A percentile compares a stretch with the other conserved stretches of the same genome.
phyloP scores from a whole-genome alignment of 2,329 filamentous ascomycete species.

The Cladosporium sp. region DNA sequence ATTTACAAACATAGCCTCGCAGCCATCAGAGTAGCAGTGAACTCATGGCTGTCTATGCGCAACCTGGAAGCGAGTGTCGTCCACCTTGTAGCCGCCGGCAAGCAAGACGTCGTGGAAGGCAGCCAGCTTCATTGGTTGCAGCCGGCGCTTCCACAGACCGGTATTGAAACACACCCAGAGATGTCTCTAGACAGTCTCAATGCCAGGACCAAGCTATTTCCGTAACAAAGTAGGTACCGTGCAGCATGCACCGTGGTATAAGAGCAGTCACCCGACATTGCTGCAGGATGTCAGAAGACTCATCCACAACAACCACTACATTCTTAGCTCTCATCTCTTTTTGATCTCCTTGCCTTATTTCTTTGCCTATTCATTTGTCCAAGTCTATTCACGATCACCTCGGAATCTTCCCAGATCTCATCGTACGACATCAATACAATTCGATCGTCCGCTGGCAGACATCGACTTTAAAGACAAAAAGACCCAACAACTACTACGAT shows the following conservation, averaged over 20 bases:
- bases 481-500: background rate
- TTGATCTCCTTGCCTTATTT: background rate
- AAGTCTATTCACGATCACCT: background rate
- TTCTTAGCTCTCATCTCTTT: slow-evolving; percentile 7
- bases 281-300: background rate
- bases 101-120: background rate
- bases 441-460: slow-evolving; percentile 31
- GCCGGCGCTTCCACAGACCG: slow-evolving; percentile 13
- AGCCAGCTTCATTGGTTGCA: slow-evolving; percentile 9
- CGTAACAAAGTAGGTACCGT: slow-evolving; percentile 10
- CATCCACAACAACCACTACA: background rate
- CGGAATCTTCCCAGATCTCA: background rate
- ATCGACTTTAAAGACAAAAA: slow-evolving; percentile 19
- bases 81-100: slow-evolving; percentile 4
- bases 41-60: background rate
- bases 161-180: slow-evolving; percentile 4
- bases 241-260: slow-evolving; percentile 7
- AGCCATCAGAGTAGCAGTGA: background rate
- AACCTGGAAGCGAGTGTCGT: background rate
- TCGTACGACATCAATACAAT: background rate
- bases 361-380: background rate
- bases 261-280: background rate
- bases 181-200: slow-evolving; percentile 4
- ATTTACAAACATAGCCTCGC: background rate
- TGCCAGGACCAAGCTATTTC: slow-evolving; percentile 2